Base-by-base conservation (phyloP, 2,329 filamentous ascomycete genomes). In the Chaetomium sp. region DNA sequence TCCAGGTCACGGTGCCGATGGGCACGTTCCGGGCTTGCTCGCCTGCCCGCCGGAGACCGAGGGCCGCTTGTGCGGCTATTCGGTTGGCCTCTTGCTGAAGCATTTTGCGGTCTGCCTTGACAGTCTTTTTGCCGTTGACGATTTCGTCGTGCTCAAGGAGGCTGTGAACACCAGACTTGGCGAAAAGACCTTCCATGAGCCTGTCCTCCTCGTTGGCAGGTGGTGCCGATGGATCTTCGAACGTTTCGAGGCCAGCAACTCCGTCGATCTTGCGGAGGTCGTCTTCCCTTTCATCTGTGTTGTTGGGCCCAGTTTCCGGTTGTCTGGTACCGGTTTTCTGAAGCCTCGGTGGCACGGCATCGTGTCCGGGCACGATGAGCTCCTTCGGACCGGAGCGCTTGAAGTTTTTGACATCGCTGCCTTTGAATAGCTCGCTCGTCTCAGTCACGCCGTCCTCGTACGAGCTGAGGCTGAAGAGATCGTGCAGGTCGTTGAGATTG, bases 91-190 rank as follows among this genome's bases (percentile, higher is more conserved):
- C 93, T 10, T 87, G 85, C 70, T 92, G 89, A 56, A 97, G 87
- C 69, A 96, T 89, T 27, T 85, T 85, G 4, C 88, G 87, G 72
- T 97, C 91, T 0, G 92, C 90, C 67, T 87, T 84, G 21, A 91
- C 80, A 62, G 87, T 87, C 59, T 86, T 86, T 70, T 87, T 90
- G 47, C 90, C 90, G 70, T 89, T 91, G 71, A 98, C 86, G 72
- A 98, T 96, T 60, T 92, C 86, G 70, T 98, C 95, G 74, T 99
- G 95, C 72, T 97, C 92, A 53, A 97, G 86, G 0, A 93, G 92
- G n/a, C 90, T 93, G 72, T 96, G 93, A 1, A 98, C 90, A 2
- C 89, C 90, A 0, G 92, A 90, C 49, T 89, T 87, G 1, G 93
- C 89, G 74, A 98, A 97, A 62, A 99, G 92, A 59, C 91, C 90